Evolutionary conservation across 257 asterid genomes (phyloP).

Genomic region (Nicotiana attenuata): DNA sequence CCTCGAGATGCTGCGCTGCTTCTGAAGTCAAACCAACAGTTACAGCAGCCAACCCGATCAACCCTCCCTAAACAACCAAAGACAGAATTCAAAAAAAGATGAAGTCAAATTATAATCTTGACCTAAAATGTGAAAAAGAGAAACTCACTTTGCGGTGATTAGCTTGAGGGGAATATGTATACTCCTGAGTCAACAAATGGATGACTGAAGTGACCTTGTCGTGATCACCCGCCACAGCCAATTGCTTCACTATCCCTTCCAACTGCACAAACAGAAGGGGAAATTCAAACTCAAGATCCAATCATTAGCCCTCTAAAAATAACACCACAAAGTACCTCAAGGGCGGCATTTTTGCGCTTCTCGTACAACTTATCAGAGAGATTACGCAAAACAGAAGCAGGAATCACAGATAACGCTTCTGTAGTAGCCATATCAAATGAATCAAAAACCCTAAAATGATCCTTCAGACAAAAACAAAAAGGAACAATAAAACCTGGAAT

Average conservation of each 20-base stretch:
- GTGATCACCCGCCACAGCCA: slow-evolving; percentile 65
- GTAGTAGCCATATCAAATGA: slow-evolving; percentile 22
- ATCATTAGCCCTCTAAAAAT: neutral
- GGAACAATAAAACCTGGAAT: neutral
- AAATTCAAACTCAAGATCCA: neutral
- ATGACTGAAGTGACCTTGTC: slow-evolving; percentile 77
- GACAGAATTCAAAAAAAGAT: neutral
- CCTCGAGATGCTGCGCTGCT: slow-evolving; percentile 95
- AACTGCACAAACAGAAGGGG: slow-evolving; percentile 35
- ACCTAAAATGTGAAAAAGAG: neutral
- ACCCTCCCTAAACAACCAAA: slow-evolving; percentile 62
- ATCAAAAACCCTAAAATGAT: slow-evolving; percentile 31
- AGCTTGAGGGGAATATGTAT: slow-evolving; percentile 77
- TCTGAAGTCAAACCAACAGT: slow-evolving; percentile 91
- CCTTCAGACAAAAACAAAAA: neutral
- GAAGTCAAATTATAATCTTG: neutral
- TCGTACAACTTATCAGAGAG: slow-evolving; percentile 95
- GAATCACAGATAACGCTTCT: slow-evolving; percentile 70
- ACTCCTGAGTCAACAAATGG: slow-evolving; percentile 73
- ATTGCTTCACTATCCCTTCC: slow-evolving; percentile 94
- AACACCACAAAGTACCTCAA: slow-evolving; percentile 49
- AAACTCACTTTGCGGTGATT: slow-evolving; percentile 78
- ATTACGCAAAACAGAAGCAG: slow-evolving; percentile 87
- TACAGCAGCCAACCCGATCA: slow-evolving; percentile 99
- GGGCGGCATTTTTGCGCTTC: slow-evolving; percentile 97